Evolutionary conservation across 805 yeast species (phyloP), one percentile per base, ranked within the genome.

Genomic region (Tetrapisispora arboricola): DNA sequence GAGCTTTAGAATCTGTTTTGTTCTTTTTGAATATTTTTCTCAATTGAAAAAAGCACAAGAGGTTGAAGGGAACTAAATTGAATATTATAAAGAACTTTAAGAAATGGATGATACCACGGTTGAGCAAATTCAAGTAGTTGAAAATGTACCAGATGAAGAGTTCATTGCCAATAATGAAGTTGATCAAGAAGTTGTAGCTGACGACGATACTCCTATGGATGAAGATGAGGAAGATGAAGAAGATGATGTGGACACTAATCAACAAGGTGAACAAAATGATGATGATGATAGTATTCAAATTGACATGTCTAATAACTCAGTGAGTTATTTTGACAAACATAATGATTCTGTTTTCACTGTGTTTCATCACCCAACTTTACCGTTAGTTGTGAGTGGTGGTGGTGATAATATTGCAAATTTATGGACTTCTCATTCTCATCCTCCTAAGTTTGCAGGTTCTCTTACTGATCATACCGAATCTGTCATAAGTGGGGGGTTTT

Each of bases 341-440:
- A 71, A 74, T 41, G 98, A 92, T 61, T 85, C 96, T 2, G 75
- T 90, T 3, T 90, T 83, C 63, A 70, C 83, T 12, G 70, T 92
- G n/a, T 75, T 84, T 38, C 66, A 78, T 6, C 96, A 92, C 59
- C 96, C 96, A 30, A 70, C 70, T 6, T 68, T 87, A 44, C 96
- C 96, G 15, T 61, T 81, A 60, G 92, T 84, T 8, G 81, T 80
- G n/a, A 73, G 90, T 18, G 98, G 99, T 24, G 97, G 96, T 32
- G 97, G 95, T 44, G 99, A 92, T 61, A 80, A 90, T 60, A 68
- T 76, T 20, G 96, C 88, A 1, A 84, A 76, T 58, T 58, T 92
- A 53, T 92, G 97, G 97, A 86, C 96, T 4, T 80, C 94, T 1
- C 94, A 86, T 61, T 71, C 85, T 2, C 78, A 76, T 45, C 95